A percentile compares a stretch with the other conserved stretches of the same genome.
Evolutionary conservation across 345 rosid genomes (phyloP).

Genomic region (Pistacia integerrima): DNA sequence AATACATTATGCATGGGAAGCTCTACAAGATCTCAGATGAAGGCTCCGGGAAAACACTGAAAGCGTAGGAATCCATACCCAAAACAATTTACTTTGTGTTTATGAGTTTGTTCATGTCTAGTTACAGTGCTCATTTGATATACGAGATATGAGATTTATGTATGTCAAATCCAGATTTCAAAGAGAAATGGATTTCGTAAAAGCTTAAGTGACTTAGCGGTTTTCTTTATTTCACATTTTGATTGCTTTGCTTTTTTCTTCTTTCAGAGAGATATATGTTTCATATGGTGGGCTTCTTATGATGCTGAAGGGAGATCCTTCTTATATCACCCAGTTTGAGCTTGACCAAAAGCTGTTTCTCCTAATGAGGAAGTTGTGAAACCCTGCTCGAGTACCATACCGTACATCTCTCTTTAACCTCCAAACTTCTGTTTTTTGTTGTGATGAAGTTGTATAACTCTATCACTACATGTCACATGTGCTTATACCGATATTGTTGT

Average conservation of each 20-base stretch:
- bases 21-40: slow-evolving; percentile 82
- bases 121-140: neutral
- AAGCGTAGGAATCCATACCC: slow-evolving; percentile 55
- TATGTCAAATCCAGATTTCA: no score
- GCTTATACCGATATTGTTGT: no score
- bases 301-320: slow-evolving; percentile 79
- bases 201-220: neutral
- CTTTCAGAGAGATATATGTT: slow-evolving; percentile 72
- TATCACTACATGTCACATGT: no score
- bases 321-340: slow-evolving; percentile 65
- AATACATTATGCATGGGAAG: slow-evolving; percentile 90
- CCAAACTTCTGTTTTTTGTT: neutral
- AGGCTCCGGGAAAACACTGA: slow-evolving; percentile 53
- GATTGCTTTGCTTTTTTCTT: neutral
- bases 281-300: slow-evolving; percentile 84
- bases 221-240: neutral
- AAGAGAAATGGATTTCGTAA: neutral
- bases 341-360: slow-evolving; percentile 86
- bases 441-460: neutral
- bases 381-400: neutral
- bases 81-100: neutral
- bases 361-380: slow-evolving; percentile 66
- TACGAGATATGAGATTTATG: neutral
- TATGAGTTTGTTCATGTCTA: no score
- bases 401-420: neutral